Evolutionary conservation across 2,329 filamentous ascomycete species (phyloP), one percentile per base, ranked within the genome.

Genomic region (Xylaria digitata): DNA sequence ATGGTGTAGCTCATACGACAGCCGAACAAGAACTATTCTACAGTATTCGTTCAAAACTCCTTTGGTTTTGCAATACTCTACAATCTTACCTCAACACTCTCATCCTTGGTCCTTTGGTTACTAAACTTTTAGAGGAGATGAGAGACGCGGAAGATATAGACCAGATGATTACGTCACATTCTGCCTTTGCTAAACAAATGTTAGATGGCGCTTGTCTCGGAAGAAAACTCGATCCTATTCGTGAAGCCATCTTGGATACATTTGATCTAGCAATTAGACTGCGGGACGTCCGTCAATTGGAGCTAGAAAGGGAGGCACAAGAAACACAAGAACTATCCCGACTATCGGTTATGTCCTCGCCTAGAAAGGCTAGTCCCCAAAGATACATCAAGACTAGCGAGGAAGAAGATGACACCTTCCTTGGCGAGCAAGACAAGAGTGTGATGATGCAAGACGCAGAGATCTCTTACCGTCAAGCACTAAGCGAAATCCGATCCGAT

Each of bases 21-120:
- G 74, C 77, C n/a, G 83, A 84, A 57, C 80, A 81, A 15, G 81
- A 82, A 0, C 71, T 82, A 2, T 90, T 86, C 74, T 89, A 87
- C 75, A 81, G 83, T 17, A 81, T 95, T 8, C 88, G 92, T 43
- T 87, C 89, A 34, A 88, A 86, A 56, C 83, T 97, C 3, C 80
- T 94, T 11, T 95, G 92, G 91, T 95, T 97, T 78, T 87, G 87
- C 70, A 90, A 90, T 69, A 88, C 86, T 0, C 74, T 97, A 1
- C 90, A 93, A 73, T 89, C 89, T 8, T 96, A 97, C 75, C 81
- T 97, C 4, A 90, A 89, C 3, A 90, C 89, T 17, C 85, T 93
- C 1, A 91, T 94, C 1, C 83, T 97, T 0, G 85, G 85, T 0
- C 86, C 89, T 0, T 84, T 88, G 23, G 86, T 85, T 1, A 74